Evolutionary conservation across 2,329 filamentous ascomycete genomes (phyloP), one percentile per base, ranked within the genome.

Genomic region (Helotiales sp.): DNA sequence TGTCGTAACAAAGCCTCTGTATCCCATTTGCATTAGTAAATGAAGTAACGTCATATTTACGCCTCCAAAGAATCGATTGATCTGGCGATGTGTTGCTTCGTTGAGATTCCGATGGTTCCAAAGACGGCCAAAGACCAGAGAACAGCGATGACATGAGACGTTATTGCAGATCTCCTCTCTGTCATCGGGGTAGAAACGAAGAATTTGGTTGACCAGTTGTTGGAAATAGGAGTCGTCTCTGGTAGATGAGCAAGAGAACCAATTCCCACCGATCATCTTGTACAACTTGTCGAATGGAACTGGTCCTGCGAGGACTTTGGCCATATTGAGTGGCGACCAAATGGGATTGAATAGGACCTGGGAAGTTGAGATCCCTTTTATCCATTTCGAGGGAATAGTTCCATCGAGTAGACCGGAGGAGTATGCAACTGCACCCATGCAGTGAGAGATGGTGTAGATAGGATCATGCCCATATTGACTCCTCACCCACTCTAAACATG

Each of bases 31-130:
- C 77, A 85, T 85, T 10, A 88, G 76, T 57, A 85, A 73, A 33
- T 77, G 69, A 50, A 87, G 75, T 59, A 81, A 72, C 1, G 75
- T 77, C 81, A 86, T 86, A 69, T 81, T 83, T 53, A 84, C 79
- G 54, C 85, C 85, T 63, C 81, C 81, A 56, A 88, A 82, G 71
- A 87, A 84, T 30, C 79, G 77, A 68, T 84, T 79, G 47, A 87
- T 79, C 66, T 85, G 80, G 0, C 78, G 73, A 70, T 88, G 86
- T 2, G 86, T 89, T 2, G 80, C 83, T 72, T 83, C 82, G 72
- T 87, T 88, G 29, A 88, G 77, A 69, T 88, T 88, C 3, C 65
- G 69, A 70, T 89, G 86, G 66, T 80, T 84, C 85, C 85, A 89
- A 71, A 75, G 69, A 60, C 82, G 79, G 33, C 85, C 85, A 63